Percentiles rank a stretch among this genome's conserved stretches.
Evolutionary conservation across 2,329 filamentous ascomycete genomes (phyloP).

Genomic region (Ascochyta fabae): DNA sequence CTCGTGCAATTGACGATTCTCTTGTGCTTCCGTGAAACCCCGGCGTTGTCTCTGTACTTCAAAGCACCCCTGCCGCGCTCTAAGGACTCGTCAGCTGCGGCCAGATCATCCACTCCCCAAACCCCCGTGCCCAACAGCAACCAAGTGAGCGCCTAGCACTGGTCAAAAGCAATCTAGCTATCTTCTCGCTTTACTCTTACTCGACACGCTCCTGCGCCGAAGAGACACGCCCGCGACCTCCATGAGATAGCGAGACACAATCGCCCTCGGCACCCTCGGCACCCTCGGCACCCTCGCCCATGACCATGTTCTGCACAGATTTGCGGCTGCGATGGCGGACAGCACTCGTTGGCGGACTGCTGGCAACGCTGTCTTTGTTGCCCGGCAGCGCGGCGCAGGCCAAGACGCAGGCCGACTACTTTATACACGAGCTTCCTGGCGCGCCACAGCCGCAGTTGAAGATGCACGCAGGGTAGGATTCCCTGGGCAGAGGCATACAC

Average conservation of each 20-base stretch:
- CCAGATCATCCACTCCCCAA: slow-evolving; percentile 34
- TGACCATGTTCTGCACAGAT: slow-evolving; percentile 36
- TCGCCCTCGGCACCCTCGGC: slow-evolving; percentile 29
- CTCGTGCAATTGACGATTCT: not conserved
- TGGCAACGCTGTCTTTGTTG: slow-evolving; percentile 43
- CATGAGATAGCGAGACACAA: slow-evolving; percentile 47
- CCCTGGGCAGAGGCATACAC: not conserved
- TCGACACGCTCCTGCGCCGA: not conserved
- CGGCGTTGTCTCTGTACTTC: slow-evolving; percentile 1
- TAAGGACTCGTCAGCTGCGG: slow-evolving; percentile 38
- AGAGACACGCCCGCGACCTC: slow-evolving; percentile 7
- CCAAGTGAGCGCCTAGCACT: slow-evolving; percentile 13
- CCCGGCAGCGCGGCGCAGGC: slow-evolving; percentile 48
- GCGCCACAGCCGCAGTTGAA: slow-evolving; percentile 82
- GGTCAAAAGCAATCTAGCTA: slow-evolving; percentile 3
- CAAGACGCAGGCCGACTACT: slow-evolving; percentile 83
- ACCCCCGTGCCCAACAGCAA: slow-evolving; percentile 18
- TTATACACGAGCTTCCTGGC: slow-evolving; percentile 83
- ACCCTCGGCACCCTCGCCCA: slow-evolving; percentile 20
- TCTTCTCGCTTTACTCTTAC: slow-evolving; percentile 1
- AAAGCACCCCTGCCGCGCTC: slow-evolving; percentile 14
- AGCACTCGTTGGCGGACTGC: slow-evolving; percentile 39
- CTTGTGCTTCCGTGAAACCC: slow-evolving; percentile 1
- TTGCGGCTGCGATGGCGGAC: slow-evolving; percentile 42
- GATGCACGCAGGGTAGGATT: slow-evolving; percentile 93